These are phyloP conservation scores for Yamadazyma sp. DNA, from an alignment of 805 yeast species.

Conservation along the genomic window DNA sequence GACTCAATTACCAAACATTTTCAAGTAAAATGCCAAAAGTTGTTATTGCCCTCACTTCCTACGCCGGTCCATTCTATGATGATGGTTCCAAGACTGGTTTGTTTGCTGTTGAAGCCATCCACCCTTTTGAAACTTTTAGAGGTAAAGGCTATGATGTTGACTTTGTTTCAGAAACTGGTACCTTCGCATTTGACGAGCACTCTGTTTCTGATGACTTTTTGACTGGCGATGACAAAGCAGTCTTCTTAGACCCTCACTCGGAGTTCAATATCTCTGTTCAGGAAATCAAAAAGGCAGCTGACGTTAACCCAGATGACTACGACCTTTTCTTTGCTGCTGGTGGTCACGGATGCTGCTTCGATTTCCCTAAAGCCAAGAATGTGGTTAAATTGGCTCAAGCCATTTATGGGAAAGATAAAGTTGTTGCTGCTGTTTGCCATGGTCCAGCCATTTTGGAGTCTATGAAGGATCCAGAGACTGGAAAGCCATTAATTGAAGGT, in stretches of 20 bases:
- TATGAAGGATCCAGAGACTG: slow-evolving; percentile 41
- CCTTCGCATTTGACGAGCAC: slow-evolving; percentile 57
- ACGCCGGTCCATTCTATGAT: slow-evolving; percentile 48
- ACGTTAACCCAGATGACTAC: slow-evolving; percentile 49
- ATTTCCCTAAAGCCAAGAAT: slow-evolving; percentile 51
- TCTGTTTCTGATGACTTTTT: slow-evolving; percentile 42
- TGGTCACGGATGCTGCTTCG: slow-evolving; percentile 64
- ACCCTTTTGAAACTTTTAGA: slow-evolving; percentile 52
- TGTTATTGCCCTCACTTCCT: slow-evolving; percentile 44
- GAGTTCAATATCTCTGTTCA: slow-evolving; percentile 39
- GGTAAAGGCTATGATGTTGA: slow-evolving; percentile 53
- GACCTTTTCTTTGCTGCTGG: slow-evolving; percentile 61
- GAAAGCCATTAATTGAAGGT: slow-evolving; percentile 49
- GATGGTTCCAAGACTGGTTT: slow-evolving; percentile 65
- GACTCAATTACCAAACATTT: too few relatives aligned
- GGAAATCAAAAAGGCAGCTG: slow-evolving; percentile 47
- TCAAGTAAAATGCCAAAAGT: slow-evolving; percentile 36
- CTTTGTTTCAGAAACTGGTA: slow-evolving; percentile 59
- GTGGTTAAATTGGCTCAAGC: slow-evolving; percentile 47
- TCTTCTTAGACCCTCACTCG: slow-evolving; percentile 37
- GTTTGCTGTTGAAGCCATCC: slow-evolving; percentile 57
- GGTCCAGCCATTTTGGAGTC: slow-evolving; percentile 62
- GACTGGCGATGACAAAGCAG: slow-evolving; percentile 43
- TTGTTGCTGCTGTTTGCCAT: slow-evolving; percentile 66
- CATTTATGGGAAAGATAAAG: slow-evolving; percentile 52